Evolutionary conservation across 1,139 yeast genomes (phyloP).

Genomic region (Yamadazyma atmosphaerica): DNA sequence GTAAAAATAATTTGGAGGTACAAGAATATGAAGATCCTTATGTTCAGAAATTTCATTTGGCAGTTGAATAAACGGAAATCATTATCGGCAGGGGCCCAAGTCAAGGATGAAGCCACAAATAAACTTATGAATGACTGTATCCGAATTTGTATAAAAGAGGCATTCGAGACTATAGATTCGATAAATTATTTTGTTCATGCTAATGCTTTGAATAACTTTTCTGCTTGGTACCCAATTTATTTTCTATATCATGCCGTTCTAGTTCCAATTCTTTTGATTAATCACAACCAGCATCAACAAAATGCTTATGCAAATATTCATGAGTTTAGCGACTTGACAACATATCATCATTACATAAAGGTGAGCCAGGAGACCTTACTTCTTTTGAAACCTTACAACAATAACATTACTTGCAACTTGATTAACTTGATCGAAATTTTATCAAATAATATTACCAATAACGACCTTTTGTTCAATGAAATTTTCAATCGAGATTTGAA

Average conservation of each 20-base stretch:
- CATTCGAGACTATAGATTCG: constrained; percentile 7
- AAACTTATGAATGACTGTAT: constrained; percentile 5
- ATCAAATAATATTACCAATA: constrained; percentile 5
- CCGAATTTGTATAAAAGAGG: constrained; percentile 3
- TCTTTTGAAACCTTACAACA: constrained; percentile 6
- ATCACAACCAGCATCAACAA: not conserved
- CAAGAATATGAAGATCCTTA: constrained; percentile 12
- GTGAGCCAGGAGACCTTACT: constrained; percentile 4
- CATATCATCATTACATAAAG: constrained; percentile 6
- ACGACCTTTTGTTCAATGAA: constrained; percentile 7
- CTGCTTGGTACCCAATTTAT: constrained; percentile 9
- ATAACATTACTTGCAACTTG: constrained; percentile 7
- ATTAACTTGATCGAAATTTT: constrained; percentile 10
- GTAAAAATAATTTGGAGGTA: constrained; percentile 10
- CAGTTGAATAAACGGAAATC: constrained; percentile 1
- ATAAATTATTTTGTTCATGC: constrained; percentile 3
- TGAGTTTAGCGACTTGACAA: not conserved
- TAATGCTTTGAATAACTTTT: constrained; percentile 4
- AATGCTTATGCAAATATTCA: not conserved
- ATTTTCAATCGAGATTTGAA: constrained; percentile 4
- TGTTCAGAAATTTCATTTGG: constrained; percentile 11
- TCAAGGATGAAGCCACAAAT: constrained; percentile 2
- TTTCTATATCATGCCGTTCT: constrained; percentile 8
- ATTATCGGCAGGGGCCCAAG: not conserved
- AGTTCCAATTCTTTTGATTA: constrained; percentile 5